Evolutionary conservation across 192 early-diverging fungal species (phyloP).

Genomic region (Geranomyces variabilis): DNA sequence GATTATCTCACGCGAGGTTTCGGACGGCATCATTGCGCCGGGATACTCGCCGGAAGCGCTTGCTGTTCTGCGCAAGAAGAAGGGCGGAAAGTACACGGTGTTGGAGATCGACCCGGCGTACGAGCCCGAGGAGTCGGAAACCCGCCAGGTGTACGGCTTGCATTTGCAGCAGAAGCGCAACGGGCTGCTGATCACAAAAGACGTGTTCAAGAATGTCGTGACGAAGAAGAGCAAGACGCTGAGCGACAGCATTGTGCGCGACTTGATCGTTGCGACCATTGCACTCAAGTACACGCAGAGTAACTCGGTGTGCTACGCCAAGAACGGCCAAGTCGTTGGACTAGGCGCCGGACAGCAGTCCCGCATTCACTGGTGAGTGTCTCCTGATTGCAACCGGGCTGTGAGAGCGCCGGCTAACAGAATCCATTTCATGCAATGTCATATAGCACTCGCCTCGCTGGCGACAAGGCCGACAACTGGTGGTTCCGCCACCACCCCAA

Average conservation of each 20-base stretch:
- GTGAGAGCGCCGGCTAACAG: no score
- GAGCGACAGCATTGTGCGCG: conserved; percentile 69
- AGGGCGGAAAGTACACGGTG: conserved; percentile 96
- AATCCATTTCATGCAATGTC: background rate
- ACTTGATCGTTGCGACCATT: conserved; percentile 96
- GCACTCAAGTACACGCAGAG: conserved; percentile 99
- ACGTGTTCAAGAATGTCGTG: conserved; percentile 86
- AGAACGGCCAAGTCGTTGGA: conserved; percentile 96
- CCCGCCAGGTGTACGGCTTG: conserved; percentile 95
- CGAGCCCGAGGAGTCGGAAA: conserved; percentile 82
- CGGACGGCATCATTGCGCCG: conserved; percentile 97
- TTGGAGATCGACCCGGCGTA: conserved; percentile 91
- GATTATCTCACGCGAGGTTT: conserved; percentile 95
- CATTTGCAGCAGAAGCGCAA: conserved; percentile 92
- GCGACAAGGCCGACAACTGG: conserved; percentile 99
- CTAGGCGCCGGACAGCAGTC: conserved; percentile 98
- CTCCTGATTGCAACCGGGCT: background rate
- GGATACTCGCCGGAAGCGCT: conserved; percentile 84
- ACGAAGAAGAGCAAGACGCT: conserved; percentile 70
- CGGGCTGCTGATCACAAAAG: conserved; percentile 73
- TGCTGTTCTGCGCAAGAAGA: conserved; percentile 91
- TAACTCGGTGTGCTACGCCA: conserved; percentile 98
- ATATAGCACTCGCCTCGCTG: conserved; percentile 86
- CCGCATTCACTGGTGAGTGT: conserved; percentile 85
- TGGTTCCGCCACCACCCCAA: conserved; percentile 97